phyloP scores from a whole-genome alignment of 805 yeast species.

The Wickerhamiella sergipiensis region DNA sequence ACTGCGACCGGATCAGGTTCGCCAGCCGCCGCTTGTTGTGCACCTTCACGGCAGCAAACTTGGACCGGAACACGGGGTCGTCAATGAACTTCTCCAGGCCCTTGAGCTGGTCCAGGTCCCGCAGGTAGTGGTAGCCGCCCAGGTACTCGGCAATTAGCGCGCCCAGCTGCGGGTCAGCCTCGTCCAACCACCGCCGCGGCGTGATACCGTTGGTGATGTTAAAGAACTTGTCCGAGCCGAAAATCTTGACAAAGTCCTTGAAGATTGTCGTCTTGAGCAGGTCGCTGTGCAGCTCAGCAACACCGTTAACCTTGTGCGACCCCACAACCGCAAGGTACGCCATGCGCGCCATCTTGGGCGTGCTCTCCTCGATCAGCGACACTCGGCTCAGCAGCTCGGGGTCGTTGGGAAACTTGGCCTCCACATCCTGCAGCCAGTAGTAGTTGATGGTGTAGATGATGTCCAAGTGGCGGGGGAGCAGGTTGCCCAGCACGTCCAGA shows the following conservation, averaged over 20 bases:
- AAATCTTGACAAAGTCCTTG: conserved; percentile 74
- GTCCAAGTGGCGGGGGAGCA: conserved; percentile 85
- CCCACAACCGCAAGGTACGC: conserved; percentile 85
- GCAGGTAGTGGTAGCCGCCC: conserved; percentile 55
- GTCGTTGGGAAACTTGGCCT: conserved; percentile 62
- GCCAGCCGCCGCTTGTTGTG: conserved; percentile 59
- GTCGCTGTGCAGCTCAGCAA: conserved; percentile 89
- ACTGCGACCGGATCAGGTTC: conserved; percentile 47
- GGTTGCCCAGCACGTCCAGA: conserved; percentile 57
- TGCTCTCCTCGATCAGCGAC: conserved; percentile 72
- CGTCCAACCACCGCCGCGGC: conserved; percentile 91
- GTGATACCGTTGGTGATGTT: conserved; percentile 93
- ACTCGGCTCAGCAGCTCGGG: conserved; percentile 51
- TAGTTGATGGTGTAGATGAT: conserved; percentile 77
- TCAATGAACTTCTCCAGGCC: conserved; percentile 51
- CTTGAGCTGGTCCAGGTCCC: conserved; percentile 54
- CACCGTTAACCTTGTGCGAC: conserved; percentile 88
- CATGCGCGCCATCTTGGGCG: conserved; percentile 79
- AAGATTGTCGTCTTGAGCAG: conserved; percentile 79
- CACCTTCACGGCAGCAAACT: conserved; percentile 61
- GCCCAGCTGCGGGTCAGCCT: conserved; percentile 76
- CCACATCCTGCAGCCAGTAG: conserved; percentile 64
- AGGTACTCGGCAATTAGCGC: conserved; percentile 58
- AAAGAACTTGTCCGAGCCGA: conserved; percentile 71
- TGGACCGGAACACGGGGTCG: conserved; percentile 49